Base-by-base conservation (phyloP, 305 asterid species). In the Fraxinus baroniana region DNA sequence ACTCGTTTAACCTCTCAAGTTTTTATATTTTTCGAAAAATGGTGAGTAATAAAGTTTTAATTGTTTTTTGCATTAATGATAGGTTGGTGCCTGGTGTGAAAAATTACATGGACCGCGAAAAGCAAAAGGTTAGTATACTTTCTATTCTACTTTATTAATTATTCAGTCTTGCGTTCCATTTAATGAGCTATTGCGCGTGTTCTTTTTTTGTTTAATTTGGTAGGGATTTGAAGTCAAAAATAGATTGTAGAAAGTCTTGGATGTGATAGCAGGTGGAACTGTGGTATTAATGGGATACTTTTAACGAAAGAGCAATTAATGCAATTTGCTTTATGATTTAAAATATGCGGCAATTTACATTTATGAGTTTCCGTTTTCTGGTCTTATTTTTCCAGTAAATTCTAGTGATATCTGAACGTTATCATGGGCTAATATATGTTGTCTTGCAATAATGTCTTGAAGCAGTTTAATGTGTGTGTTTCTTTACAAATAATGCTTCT, bases 51-150 rank as follows among this genome's bases (percentile, higher is more conserved):
- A 15, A 71, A 6, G 76, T 28, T 71, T 71, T 10, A 13, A 71
- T 71, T 15, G 44, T 26, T 18, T 2, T 71, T 71, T 5, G 39
- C 72, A 52, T 66, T 30, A 26, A 26, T 44, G 36, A 32, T 83
- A 96, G 98, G 94, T 82, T 91, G 91, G 91, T 94, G 79, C 99
- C 99, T 60, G 97, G 97, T 78, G 97, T 93, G 77, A 84, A 88
- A 78, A 91, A 83, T 79, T 93, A 93, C 82, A 92, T 97, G 4
- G 97, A 94, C 83, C 90, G 93, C 62, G 96, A 97, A 86, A 97
- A 94, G 81, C 96, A 91, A 77, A 94, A 94, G 97, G 99, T 92
- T 2, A 24, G 83, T 62, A 33, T 35, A 17, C 1, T 39, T 76
- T 72, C 52, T 13, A 3, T 60, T 57, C 60, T 74, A 4, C n/a